phyloP scores from a whole-genome alignment of 345 rosid species.

The Hibiscus trionum region DNA sequence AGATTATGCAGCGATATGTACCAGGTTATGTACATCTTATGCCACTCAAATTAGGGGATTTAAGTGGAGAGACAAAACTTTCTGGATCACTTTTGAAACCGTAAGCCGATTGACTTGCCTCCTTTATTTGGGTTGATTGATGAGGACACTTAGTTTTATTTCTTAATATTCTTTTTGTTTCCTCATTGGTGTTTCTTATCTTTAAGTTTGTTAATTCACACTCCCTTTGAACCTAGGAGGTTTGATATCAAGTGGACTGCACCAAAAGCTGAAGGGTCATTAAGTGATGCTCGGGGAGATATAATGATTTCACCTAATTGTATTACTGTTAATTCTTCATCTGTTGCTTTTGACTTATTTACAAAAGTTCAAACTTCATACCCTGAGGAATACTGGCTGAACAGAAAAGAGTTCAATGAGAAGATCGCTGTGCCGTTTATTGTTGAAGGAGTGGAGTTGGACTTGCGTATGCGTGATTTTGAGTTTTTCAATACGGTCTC shows the following conservation, averaged over 20 bases:
- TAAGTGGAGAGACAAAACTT: conserved; percentile 89
- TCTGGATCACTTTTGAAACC: conserved; percentile 93
- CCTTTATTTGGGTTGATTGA: conserved; percentile 2
- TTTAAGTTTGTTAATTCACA: conserved; percentile 11
- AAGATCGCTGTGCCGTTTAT: conserved; percentile 48
- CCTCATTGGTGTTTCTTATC: conserved; percentile 8
- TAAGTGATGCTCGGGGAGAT: conserved; percentile 95
- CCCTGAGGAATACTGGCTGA: conserved; percentile 46
- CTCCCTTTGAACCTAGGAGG: conserved; percentile 53
- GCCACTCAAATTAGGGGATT: conserved; percentile 74
- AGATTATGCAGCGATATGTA: conserved; percentile 63
- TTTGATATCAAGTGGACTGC: conserved; percentile 95
- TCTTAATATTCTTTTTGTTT: conserved; percentile 17
- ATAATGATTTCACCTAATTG: conserved; percentile 83
- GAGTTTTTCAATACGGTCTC: conserved; percentile 86
- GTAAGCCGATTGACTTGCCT: conserved; percentile 40
- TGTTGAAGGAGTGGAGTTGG: conserved; percentile 89
- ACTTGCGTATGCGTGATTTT: conserved; percentile 91
- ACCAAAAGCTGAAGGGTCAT: conserved; percentile 96
- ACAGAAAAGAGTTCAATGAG: conserved; percentile 31
- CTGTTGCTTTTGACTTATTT: conserved; percentile 79
- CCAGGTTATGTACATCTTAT: conserved; percentile 59
- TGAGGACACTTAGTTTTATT: neutral
- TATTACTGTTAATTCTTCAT: conserved; percentile 70
- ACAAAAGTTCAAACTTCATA: conserved; percentile 73